Percentiles rank a stretch among this genome's conserved stretches.
Conservation (phyloP, 164 flowering plant genomes). For the Protea cynaroides region DNA sequence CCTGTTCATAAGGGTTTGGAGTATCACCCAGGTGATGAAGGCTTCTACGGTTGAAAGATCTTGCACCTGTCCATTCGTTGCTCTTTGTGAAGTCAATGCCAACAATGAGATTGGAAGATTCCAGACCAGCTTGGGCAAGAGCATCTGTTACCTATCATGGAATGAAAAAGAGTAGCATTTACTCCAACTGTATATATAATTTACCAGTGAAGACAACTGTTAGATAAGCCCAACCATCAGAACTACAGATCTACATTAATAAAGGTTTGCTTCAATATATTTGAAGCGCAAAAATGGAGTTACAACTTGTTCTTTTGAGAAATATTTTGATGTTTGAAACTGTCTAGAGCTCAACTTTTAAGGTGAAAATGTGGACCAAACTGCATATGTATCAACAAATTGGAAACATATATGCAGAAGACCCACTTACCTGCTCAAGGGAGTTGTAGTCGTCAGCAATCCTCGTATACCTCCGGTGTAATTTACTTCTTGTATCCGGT, state of each 20-base stretch:
- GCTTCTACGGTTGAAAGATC: slow-evolving; percentile 40
- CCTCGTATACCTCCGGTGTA: slow-evolving; percentile 41
- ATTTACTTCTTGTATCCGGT: slow-evolving; percentile 2
- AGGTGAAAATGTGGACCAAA: too few relatives aligned
- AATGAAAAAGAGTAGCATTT: not conserved
- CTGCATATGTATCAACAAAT: too few relatives aligned
- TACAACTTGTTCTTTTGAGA: too few relatives aligned
- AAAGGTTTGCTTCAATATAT: too few relatives aligned
- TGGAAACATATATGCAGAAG: not conserved
- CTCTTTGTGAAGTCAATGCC: not conserved
- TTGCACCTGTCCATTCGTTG: slow-evolving; percentile 29
- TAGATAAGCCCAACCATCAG: not conserved
- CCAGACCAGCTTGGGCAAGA: slow-evolving; percentile 49
- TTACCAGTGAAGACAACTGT: not conserved
- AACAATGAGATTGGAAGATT: slow-evolving; percentile 59
- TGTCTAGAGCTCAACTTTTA: too few relatives aligned
- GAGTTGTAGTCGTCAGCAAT: slow-evolving; percentile 52
- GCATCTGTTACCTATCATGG: slow-evolving; percentile 43
- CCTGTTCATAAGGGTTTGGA: slow-evolving; percentile 65
- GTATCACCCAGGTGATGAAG: slow-evolving; percentile 51
- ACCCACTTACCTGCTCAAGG: slow-evolving; percentile 41
- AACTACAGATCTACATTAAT: not conserved
- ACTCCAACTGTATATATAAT: not conserved
- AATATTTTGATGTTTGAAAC: too few relatives aligned
- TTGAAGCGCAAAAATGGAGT: too few relatives aligned